Base-by-base conservation (phyloP, 1,284 basidiomycete genomes). In the Vanrija sp. region DNA sequence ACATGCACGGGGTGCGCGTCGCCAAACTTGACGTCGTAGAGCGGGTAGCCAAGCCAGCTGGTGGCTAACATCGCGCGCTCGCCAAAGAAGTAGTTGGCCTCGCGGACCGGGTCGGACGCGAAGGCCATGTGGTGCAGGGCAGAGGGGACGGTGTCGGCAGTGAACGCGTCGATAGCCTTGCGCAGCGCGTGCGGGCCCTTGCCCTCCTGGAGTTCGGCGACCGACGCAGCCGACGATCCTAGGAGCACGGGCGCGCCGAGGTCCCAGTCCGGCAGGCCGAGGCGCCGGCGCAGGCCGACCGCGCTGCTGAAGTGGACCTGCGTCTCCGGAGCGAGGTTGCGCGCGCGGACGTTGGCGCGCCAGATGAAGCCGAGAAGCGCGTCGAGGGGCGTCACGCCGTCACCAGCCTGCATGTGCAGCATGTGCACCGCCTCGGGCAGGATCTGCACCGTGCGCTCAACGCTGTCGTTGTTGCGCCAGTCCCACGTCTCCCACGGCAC, bases 401-500 rank as follows among this genome's bases (percentile, higher is more conserved):
- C 24, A 14, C 12, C 15, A 6, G 20, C 18, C 18, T 5, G n/a
- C 20, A 4, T 5, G 37, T 47, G 23, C 19, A 6, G 7, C 20
- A 20, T 18, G 4, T 71, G 52, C 6, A 79, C 54, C 48, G 78
- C 75, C 3, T 53, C 47, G 1, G 68, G 55, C 24, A 63, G 67
- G 57, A 78, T 79, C 54, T 74, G 60, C 16, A 79, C 16, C 18
- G 75, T 54, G 51, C 62, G 65, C 55, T 78, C 73, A 18, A 57
- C 60, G 38, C 24, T 25, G 24, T 76, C 70, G 6, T 75, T 72
- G 12, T 66, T 63, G 2, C 49, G 52, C 7, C 67, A 45, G 47
- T 79, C 75, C 78, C 77, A 79, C 22, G 75, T 68, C 3, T 58
- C 47, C 78, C 78, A 80, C 2, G 77, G 74, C 38, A 78, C 61